These are phyloP conservation scores for Stephanodiscus minutulus DNA, from an alignment of 108 stramenopile species.

Conservation along the genomic window DNA sequence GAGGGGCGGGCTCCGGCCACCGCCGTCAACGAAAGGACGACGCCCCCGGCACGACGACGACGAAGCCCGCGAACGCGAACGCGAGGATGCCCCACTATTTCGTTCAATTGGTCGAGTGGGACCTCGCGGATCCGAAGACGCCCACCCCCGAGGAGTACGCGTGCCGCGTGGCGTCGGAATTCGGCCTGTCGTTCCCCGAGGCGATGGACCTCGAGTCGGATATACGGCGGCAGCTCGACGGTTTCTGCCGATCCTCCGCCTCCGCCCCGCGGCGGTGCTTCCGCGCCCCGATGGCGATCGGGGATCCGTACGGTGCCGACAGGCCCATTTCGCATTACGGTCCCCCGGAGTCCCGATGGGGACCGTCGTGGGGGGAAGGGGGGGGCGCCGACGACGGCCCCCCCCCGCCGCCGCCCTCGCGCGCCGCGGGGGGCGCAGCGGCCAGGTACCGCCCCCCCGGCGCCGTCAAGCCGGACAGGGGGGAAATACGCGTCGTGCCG, in stretches of 20 bases:
- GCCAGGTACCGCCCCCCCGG: no score
- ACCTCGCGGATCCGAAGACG: constrained; percentile 60
- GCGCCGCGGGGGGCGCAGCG: not conserved
- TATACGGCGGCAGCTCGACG: constrained; percentile 66
- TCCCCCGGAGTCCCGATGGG: constrained; percentile 13
- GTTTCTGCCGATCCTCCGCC: constrained; percentile 27
- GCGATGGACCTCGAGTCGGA: constrained; percentile 64
- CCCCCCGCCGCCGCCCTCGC: no score
- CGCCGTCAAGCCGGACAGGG: constrained; percentile 25
- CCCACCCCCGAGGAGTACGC: constrained; percentile 62
- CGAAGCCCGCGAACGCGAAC: not conserved
- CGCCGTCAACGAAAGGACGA: no score
- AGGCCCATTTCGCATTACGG: constrained; percentile 32
- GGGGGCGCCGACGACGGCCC: constrained; percentile 8
- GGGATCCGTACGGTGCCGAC: constrained; percentile 53
- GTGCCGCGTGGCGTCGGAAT: constrained; percentile 57
- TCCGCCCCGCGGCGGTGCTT: constrained; percentile 15
- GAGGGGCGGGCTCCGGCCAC: no score
- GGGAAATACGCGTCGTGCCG: constrained; percentile 20
- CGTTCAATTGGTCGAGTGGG: constrained; percentile 60
- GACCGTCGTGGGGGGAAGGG: constrained; percentile 21
- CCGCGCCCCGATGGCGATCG: constrained; percentile 42
- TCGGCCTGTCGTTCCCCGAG: constrained; percentile 64
- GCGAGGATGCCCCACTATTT: constrained; percentile 33
- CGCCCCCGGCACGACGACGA: not conserved